A percentile compares a stretch with the other conserved stretches of the same genome.
These are phyloP conservation scores for Yarrowia sp. DNA, from an alignment of 805 yeast genomes.

Conservation along the genomic window DNA sequence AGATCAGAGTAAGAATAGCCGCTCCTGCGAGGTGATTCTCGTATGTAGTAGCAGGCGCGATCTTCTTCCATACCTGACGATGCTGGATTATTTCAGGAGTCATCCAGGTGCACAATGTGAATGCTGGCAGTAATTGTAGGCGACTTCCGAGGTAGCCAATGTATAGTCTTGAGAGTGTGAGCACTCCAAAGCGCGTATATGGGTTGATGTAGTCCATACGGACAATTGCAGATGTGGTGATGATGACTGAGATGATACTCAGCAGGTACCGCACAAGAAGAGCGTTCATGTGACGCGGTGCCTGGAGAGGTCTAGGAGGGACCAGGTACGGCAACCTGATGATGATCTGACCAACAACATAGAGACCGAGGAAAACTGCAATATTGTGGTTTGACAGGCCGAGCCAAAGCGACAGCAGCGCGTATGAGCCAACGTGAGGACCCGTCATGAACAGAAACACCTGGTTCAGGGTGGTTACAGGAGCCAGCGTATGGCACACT, in stretches of 20 bases:
- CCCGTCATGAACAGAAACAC: conserved; percentile 26
- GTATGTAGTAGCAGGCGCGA: conserved; percentile 14
- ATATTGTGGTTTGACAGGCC: neutral
- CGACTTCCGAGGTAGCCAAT: conserved; percentile 22
- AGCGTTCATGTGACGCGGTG: conserved; percentile 14
- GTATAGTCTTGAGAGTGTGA: conserved; percentile 15
- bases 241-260: neutral
- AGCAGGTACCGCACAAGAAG: neutral
- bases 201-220: conserved; percentile 19
- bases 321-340: conserved; percentile 17
- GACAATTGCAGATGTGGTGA: conserved; percentile 22
- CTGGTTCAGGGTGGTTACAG: conserved; percentile 13
- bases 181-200: conserved; percentile 7
- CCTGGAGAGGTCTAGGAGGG: conserved; percentile 7
- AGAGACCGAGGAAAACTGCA: neutral
- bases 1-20: conserved; percentile 8
- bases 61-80: conserved; percentile 16
- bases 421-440: conserved; percentile 16
- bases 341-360: conserved; percentile 9
- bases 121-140: conserved; percentile 14
- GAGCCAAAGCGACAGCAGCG: conserved; percentile 11
- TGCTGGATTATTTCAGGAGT: conserved; percentile 21
- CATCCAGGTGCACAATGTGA: conserved; percentile 14
- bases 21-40: conserved; percentile 25
- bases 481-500: neutral